Evolutionary conservation across 306 rosid genomes (phyloP).

Genomic region (Canavalia ensiformis): DNA sequence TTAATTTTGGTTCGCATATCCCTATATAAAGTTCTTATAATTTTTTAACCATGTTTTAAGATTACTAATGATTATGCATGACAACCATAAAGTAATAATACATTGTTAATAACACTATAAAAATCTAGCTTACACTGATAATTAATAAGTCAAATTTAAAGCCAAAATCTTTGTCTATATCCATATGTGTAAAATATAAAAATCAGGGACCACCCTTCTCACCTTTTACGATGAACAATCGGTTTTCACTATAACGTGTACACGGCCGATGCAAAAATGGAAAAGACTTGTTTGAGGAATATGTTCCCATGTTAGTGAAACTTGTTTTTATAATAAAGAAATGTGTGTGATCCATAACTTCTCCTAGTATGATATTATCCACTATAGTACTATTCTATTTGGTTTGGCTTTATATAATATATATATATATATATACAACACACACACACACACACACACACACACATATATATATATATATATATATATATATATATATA

Average conservation of each 20-base stretch:
- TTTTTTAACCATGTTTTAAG: background rate
- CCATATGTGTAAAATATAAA: background rate
- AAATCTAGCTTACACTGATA: too few species aligned
- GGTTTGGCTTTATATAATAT: background rate
- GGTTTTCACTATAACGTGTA: constrained; percentile 28
- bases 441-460: too few species aligned
- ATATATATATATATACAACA: too few species aligned
- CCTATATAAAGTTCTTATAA: too few species aligned
- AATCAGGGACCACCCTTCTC: constrained; percentile 7
- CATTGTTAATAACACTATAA: background rate
- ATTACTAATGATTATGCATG: background rate
- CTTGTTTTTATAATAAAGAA: constrained; percentile 24
- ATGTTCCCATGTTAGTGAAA: constrained; percentile 48
- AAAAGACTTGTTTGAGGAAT: constrained; percentile 38
- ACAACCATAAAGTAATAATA: background rate
- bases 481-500: too few species aligned
- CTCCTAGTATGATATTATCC: constrained; percentile 12
- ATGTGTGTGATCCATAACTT: constrained; percentile 41
- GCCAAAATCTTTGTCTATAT: background rate
- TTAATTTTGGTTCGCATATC: too few species aligned
- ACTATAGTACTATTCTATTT: constrained; percentile 17
- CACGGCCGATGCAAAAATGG: constrained; percentile 17
- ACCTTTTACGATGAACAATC: constrained; percentile 16
- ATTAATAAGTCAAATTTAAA: background rate
- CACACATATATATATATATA: too few species aligned